Evolutionary conservation across 2,329 filamentous ascomycete species (phyloP).

Genomic region (Fusarium vanettenii): DNA sequence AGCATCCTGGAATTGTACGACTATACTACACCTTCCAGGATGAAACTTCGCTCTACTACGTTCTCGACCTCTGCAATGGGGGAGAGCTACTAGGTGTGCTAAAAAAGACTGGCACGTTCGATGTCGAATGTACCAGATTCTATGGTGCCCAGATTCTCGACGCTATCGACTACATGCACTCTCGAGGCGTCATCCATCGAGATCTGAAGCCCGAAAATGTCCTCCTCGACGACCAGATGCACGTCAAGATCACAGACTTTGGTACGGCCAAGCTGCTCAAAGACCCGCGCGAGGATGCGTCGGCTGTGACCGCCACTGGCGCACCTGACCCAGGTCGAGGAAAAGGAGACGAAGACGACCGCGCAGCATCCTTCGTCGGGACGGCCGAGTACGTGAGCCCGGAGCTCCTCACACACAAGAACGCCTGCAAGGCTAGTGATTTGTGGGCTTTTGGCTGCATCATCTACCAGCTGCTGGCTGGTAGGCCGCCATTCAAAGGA

Average conservation of each 20-base stretch:
- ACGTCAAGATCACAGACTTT: slow-evolving; percentile 99
- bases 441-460: slow-evolving; percentile 99
- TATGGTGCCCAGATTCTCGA: slow-evolving; percentile 97
- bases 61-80: slow-evolving; percentile 90
- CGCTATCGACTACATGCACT: slow-evolving; percentile 98
- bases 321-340: slow-evolving; percentile 49
- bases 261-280: slow-evolving; percentile 92
- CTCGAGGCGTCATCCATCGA: slow-evolving; percentile 92
- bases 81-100: slow-evolving; percentile 92
- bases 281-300: slow-evolving; percentile 53
- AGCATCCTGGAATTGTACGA: slow-evolving; percentile 95
- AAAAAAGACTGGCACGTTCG: slow-evolving; percentile 94
- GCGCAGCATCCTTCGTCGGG: slow-evolving; percentile 94
- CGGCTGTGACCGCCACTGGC: slow-evolving; percentile 51
- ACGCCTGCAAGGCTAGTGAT: slow-evolving; percentile 96
- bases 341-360: slow-evolving; percentile 69
- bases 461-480: slow-evolving; percentile 93
- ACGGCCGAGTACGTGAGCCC: slow-evolving; percentile 99
- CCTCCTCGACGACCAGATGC: slow-evolving; percentile 92
- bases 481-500: slow-evolving; percentile 96
- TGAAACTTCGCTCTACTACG: slow-evolving; percentile 95
- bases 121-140: slow-evolving; percentile 92
- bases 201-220: slow-evolving; percentile 98
- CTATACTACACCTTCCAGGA: slow-evolving; percentile 99
- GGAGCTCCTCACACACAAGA: slow-evolving; percentile 95